phyloP scores from a whole-genome alignment of 495 filamentous ascomycete genomes.

The Trichoderma virens region DNA sequence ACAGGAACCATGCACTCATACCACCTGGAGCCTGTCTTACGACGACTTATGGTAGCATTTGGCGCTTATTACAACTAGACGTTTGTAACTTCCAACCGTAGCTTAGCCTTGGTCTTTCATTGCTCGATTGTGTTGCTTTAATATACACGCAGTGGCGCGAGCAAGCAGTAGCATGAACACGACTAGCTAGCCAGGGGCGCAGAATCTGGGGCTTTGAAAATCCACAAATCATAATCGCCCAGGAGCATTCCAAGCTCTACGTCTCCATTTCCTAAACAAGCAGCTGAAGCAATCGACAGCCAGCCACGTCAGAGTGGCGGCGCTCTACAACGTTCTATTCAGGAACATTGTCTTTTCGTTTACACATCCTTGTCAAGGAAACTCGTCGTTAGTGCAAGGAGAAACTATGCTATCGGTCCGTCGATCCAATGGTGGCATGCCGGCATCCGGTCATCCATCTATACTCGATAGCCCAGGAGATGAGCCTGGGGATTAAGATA shows the following conservation, averaged over 20 bases:
- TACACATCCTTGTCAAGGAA: no score
- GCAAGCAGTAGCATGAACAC: neutral
- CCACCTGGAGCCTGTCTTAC: neutral
- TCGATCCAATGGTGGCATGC: neutral
- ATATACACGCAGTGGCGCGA: no score
- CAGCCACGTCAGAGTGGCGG: neutral
- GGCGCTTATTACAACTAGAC: neutral
- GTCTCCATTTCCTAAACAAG: constrained; percentile 6
- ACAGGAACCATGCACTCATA: no score
- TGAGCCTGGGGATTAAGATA: neutral
- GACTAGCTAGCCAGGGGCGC: neutral
- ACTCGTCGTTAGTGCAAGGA: no score
- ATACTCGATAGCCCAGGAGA: neutral
- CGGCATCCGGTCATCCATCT: neutral
- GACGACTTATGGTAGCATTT: no score
- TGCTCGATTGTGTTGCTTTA: no score
- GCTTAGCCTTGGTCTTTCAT: neutral
- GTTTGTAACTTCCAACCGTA: neutral
- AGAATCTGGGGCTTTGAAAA: neutral
- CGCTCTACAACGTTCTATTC: neutral
- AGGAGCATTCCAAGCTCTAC: neutral
- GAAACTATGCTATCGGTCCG: neutral
- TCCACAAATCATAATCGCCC: constrained; percentile 2
- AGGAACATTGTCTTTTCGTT: neutral
- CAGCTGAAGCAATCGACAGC: neutral